Base-by-base conservation (phyloP, 2,329 filamentous ascomycete genomes). In the Colletotrichum australisinense region DNA sequence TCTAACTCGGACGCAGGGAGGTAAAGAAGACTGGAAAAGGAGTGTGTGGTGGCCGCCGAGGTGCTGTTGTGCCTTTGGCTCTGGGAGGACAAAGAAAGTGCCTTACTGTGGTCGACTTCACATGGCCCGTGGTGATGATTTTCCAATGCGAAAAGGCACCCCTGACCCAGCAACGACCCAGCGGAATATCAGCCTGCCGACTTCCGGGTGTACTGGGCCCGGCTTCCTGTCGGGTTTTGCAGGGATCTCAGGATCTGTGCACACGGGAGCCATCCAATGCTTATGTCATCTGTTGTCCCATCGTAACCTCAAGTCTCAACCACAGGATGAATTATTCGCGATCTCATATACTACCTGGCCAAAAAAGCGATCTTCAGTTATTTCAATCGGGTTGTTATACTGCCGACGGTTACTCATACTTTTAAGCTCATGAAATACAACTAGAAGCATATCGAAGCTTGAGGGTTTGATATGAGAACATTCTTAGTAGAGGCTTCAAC, bases 1-100 rank as follows among this genome's bases (percentile, higher is more conserved):
- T 30, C 19, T 52, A 38, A 16, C 26, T 56, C 55, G 57, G 24
- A 59, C 30, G 46, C 42, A n/a, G 46, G 19, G 42, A 52, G 32
- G 24, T 14, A 19, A 28, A 35, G 26, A 12, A 63, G 28, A n/a
- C 38, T 11, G n/a, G n/a, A 42, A 46, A 66, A 62, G 35, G 28
- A 60, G 22, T 30, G 46, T 65, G 24, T 46, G 52, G 30, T 42
- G 24, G 22, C 14, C 70, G 70, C 65, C 67, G 67, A 70, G 67
- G 67, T 66, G 46, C 60, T 65, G 70, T 73, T 65, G 12, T 70
- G 67, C 67, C 70, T 70, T 73, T 60, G 56, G 46, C 60, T 56
- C 28, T 2, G 26, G 35, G n/a, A 12, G 32, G 53, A 46, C 49
- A 60, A 49, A 70, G 52, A 57, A 62, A 65, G 60, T 53, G 24